Evolutionary conservation across 192 early-diverging fungal genomes (phyloP), one percentile per base, ranked within the genome.

Genomic region (Coemansia umbellata): DNA sequence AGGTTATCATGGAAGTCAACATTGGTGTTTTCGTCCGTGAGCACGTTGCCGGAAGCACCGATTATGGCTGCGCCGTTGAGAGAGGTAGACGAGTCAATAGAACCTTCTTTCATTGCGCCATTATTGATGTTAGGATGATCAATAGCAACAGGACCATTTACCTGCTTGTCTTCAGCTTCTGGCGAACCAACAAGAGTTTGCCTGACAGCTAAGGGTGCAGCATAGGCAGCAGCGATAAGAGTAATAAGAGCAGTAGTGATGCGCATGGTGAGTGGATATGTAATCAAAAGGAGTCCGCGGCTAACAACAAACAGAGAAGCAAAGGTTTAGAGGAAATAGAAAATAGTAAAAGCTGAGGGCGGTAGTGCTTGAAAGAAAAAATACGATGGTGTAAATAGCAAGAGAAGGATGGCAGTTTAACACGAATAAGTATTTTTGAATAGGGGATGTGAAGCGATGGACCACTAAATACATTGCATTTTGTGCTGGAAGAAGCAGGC

Each of bases 1-100:
- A 61, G 64, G 45, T 75, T 75, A 45, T 75, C 72, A 32, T 75
- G 66, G 39, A 75, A 49, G 50, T 58, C 44, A n/a, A 53, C 14
- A 50, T 75, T 75, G 21, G 47, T 55, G 54, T 68, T 75, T 31
- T 52, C 15, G 4, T 54, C 40, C 0, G 60, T 55, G 9, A 75
- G 27, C 13, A 60, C 51, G 51, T 75, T 75, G 8, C 57, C 66
- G 0, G 47, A 47, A 0, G 72, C 56, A 39, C 63, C 57, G 3
- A 42, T 37, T 31, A 75, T 65, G n/a, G 47, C 43, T 0, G 72
- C 72, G 8, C 54, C 57, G 14, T 75, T 54, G 14, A 75, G 33
- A 7, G 72, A 75, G 5, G 60, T 55, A 11, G 52, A 37, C n/a
- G 65, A 45, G 53, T 65, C 64, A 21, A 75, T 13, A 2, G 66